Percentiles rank a stretch among this genome's conserved stretches.
Conservation (phyloP, 2,329 filamentous ascomycete species). For the Botrytis porri region DNA sequence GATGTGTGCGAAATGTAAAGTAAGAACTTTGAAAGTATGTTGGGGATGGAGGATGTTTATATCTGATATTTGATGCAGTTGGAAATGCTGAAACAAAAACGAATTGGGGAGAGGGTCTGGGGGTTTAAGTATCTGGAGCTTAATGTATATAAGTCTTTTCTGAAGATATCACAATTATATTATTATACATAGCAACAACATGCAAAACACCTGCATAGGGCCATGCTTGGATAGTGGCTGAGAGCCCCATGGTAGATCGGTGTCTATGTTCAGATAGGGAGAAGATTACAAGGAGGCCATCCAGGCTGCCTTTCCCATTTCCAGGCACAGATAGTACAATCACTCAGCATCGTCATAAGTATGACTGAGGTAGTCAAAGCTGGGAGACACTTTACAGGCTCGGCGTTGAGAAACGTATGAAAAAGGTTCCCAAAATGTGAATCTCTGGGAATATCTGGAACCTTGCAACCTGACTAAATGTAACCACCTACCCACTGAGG, state of each 20-base stretch:
- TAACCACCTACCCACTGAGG: neutral
- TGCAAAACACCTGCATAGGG: slow-evolving; percentile 19
- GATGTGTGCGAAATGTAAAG: neutral
- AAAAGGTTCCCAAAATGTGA: slow-evolving; percentile 12
- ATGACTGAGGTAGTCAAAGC: slow-evolving; percentile 18
- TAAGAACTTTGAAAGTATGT: neutral
- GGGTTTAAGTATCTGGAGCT: slow-evolving; percentile 12
- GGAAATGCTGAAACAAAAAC: slow-evolving; percentile 17
- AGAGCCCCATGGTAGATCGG: slow-evolving; percentile 14
- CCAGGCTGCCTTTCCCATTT: neutral
- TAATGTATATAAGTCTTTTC: slow-evolving; percentile 3
- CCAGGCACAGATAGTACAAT: slow-evolving; percentile 2
- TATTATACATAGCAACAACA: slow-evolving; percentile 12
- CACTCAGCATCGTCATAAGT: slow-evolving; percentile 13
- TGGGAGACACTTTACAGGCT: slow-evolving; percentile 11
- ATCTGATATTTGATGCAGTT: slow-evolving; percentile 16
- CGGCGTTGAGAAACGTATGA: neutral
- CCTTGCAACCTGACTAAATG: slow-evolving; percentile 11
- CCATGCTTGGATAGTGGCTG: slow-evolving; percentile 19
- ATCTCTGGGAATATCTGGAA: slow-evolving; percentile 6
- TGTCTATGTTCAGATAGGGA: slow-evolving; percentile 13
- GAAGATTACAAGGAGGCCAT: slow-evolving; percentile 1
- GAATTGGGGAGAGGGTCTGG: slow-evolving; percentile 1
- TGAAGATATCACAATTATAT: slow-evolving; percentile 13
- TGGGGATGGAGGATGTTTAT: slow-evolving; percentile 17